Evolutionary conservation across 352 stramenopile species (phyloP).

Genomic region (Blastocystis sp.): DNA sequence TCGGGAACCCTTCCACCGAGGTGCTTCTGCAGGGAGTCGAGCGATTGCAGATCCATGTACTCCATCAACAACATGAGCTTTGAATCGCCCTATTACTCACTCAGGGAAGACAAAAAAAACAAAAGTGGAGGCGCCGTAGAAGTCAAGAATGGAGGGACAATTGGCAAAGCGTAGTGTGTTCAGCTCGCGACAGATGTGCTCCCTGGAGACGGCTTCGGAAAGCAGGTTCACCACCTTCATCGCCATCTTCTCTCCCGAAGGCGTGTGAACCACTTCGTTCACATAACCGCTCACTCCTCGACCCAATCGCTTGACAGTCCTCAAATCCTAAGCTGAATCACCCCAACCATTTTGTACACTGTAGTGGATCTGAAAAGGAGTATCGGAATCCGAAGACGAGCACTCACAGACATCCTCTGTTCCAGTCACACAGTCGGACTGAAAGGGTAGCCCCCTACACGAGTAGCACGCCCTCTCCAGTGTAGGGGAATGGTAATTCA

Average conservation of each 20-base stretch:
- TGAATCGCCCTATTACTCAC: neutral
- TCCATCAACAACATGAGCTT: slow-evolving; percentile 29
- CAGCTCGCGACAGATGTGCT: slow-evolving; percentile 15
- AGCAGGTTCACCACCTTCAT: neutral
- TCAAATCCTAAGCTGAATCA: slow-evolving; percentile 11
- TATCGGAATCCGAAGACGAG: neutral
- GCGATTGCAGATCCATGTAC: slow-evolving; percentile 50
- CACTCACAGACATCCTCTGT: neutral
- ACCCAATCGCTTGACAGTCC: neutral
- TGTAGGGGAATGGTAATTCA: too few species aligned
- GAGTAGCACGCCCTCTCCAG: too few species aligned
- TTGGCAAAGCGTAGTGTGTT: slow-evolving; percentile 45
- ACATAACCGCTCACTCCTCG: slow-evolving; percentile 32
- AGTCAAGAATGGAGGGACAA: slow-evolving; percentile 37
- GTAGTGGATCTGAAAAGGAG: neutral
- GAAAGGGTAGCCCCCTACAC: too few species aligned
- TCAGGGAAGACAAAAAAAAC: neutral
- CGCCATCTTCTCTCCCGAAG: slow-evolving; percentile 17
- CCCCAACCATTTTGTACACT: neutral
- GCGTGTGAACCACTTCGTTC: slow-evolving; percentile 6
- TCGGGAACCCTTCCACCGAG: slow-evolving; percentile 14
- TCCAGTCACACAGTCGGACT: neutral
- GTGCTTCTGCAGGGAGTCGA: slow-evolving; percentile 25
- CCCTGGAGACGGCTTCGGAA: neutral
- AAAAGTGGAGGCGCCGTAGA: slow-evolving; percentile 46